Evolutionary conservation across 441 rosid genomes (phyloP).

Genomic region (Theobroma grandiflorum): DNA sequence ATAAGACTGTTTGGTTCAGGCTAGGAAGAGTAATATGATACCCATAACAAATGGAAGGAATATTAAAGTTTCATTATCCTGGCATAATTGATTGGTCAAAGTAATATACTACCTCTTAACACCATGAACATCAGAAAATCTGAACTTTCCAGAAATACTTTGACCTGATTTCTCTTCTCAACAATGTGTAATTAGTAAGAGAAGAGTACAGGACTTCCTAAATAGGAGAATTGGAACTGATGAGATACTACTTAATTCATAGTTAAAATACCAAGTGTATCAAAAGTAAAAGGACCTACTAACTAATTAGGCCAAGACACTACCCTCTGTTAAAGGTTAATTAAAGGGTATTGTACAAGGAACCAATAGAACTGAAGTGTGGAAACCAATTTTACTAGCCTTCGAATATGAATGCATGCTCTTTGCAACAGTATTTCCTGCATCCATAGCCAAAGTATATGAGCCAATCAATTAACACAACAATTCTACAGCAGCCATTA

Average conservation of each 20-base stretch:
- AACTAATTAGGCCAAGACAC: constrained; percentile 5
- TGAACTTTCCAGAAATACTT: constrained; percentile 1
- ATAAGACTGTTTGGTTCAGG: constrained; percentile 2
- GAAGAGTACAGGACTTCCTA: constrained; percentile 4
- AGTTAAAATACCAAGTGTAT: background rate
- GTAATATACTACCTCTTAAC: background rate
- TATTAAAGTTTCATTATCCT: background rate
- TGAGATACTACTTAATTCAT: background rate
- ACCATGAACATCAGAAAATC: background rate
- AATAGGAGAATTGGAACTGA: background rate
- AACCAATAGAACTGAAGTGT: background rate
- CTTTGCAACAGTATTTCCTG: constrained; percentile 13
- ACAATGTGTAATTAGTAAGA: background rate
- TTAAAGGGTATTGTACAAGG: background rate
- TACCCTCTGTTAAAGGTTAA: background rate
- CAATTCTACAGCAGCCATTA: background rate
- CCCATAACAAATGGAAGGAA: background rate
- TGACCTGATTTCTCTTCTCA: constrained; percentile 16
- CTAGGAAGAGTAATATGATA: background rate
- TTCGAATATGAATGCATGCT: constrained; percentile 22
- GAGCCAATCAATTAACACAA: background rate
- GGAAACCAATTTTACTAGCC: constrained; percentile 19
- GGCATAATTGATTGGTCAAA: background rate
- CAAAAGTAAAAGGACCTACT: background rate
- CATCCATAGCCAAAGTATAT: constrained; percentile 20